phyloP scores from a whole-genome alignment of 345 rosid genomes.

The Garcia nutans region DNA sequence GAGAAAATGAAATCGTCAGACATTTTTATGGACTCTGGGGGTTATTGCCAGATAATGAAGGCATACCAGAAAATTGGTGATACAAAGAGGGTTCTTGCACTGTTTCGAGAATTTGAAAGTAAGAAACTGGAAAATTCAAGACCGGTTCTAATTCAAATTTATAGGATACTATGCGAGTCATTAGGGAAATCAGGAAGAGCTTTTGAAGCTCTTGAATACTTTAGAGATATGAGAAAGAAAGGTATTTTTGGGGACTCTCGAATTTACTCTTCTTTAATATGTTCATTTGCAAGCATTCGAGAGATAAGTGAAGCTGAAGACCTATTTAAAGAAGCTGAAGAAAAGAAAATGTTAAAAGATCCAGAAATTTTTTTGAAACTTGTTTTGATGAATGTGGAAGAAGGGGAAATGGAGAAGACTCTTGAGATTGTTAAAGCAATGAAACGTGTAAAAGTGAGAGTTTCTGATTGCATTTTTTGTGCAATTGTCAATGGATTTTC shows the following conservation, averaged over 20 bases:
- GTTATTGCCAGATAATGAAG: slow-evolving; percentile 67
- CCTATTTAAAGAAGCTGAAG: slow-evolving; percentile 61
- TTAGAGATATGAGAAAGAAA: slow-evolving; percentile 53
- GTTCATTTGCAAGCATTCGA: slow-evolving; percentile 44
- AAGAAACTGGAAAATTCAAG: slow-evolving; percentile 34
- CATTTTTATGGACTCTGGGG: slow-evolving; percentile 45
- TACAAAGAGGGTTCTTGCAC: slow-evolving; percentile 43
- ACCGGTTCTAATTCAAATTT: slow-evolving; percentile 34
- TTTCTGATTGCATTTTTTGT: slow-evolving; percentile 76
- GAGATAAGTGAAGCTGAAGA: slow-evolving; percentile 46
- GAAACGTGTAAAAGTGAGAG: slow-evolving; percentile 44
- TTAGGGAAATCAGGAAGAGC: slow-evolving; percentile 59
- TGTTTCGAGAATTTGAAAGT: slow-evolving; percentile 58
- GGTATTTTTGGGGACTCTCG: slow-evolving; percentile 45
- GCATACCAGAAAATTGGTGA: slow-evolving; percentile 55
- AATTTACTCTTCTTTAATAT: slow-evolving; percentile 55
- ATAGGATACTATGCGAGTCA: slow-evolving; percentile 48
- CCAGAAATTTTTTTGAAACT: slow-evolving; percentile 71
- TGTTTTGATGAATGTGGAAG: slow-evolving; percentile 63
- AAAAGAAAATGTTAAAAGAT: slow-evolving; percentile 52
- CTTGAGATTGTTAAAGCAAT: slow-evolving; percentile 53
- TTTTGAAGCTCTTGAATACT: slow-evolving; percentile 59
- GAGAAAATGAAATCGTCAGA: slow-evolving; percentile 46
- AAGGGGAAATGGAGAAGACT: slow-evolving; percentile 60
- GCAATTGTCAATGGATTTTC: slow-evolving; percentile 68